A percentile compares a stretch with the other conserved stretches of the same genome.
phyloP scores from a whole-genome alignment of 176 grass and related monocot species.

The Juncus effusus region DNA sequence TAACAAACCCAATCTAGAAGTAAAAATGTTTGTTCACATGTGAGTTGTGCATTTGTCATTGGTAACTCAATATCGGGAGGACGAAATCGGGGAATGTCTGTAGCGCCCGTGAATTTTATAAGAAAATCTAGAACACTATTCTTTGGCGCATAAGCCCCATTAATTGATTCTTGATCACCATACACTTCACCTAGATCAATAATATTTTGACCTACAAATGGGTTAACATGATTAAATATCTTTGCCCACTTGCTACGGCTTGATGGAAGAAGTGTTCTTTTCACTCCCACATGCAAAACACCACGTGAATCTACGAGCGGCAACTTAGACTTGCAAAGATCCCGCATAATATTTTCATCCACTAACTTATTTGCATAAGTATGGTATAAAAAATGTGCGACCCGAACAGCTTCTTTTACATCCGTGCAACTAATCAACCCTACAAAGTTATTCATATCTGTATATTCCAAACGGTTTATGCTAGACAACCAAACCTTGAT shows the following conservation, averaged over 20 bases:
- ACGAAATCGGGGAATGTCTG: slow-evolving; percentile 24
- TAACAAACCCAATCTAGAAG: slow-evolving; percentile 32
- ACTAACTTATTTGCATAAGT: slow-evolving; percentile 21
- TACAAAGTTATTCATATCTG: slow-evolving; percentile 15
- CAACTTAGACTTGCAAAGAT: slow-evolving; percentile 24
- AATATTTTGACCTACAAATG: slow-evolving; percentile 26
- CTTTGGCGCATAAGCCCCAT: background rate
- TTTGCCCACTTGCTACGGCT: slow-evolving; percentile 32
- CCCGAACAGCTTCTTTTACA: slow-evolving; percentile 22
- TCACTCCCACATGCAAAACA: slow-evolving; percentile 21
- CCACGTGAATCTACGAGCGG: slow-evolving; percentile 14
- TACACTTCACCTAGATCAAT: slow-evolving; percentile 37
- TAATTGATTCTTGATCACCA: slow-evolving; percentile 4
- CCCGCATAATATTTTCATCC: slow-evolving; percentile 18
- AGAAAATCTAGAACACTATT: slow-evolving; percentile 26
- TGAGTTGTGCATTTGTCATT: slow-evolving; percentile 19
- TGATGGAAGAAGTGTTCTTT: slow-evolving; percentile 25
- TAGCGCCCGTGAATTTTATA: slow-evolving; percentile 16
- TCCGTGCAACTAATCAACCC: slow-evolving; percentile 16
- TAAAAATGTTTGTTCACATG: slow-evolving; percentile 30
- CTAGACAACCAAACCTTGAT: background rate
- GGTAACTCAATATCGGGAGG: slow-evolving; percentile 32
- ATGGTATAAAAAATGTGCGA: slow-evolving; percentile 33
- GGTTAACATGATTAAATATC: slow-evolving; percentile 33
- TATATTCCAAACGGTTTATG: background rate